A percentile compares a stretch with the other conserved stretches of the same genome.
These are phyloP conservation scores for Fraxinus floribunda DNA, from an alignment of 305 asterid species.

Conservation along the genomic window DNA sequence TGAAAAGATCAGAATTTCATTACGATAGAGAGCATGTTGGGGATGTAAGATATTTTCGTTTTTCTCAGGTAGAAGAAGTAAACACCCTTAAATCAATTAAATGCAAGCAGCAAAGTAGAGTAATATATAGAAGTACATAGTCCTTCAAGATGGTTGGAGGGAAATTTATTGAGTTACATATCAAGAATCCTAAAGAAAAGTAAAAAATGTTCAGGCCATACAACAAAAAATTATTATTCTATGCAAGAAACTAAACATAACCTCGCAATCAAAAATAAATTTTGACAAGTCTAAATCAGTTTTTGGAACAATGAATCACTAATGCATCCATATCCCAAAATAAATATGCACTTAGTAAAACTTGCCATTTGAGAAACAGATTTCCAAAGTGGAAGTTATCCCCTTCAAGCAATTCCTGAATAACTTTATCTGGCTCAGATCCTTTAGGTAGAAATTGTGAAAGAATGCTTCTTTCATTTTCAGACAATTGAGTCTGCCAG, in stretches of 20 bases:
- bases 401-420: conserved; percentile 72
- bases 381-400: conserved; percentile 79
- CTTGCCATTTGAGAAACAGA: conserved; percentile 76
- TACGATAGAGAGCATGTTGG: background rate
- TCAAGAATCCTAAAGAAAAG: conserved; percentile 11
- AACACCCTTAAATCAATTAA: background rate
- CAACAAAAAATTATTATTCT: background rate
- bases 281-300: background rate
- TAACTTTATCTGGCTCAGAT: conserved; percentile 47
- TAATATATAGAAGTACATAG: background rate
- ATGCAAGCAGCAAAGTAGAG: background rate
- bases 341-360: conserved; percentile 17
- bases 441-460: conserved; percentile 66
- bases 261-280: conserved; percentile 5
- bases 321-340: conserved; percentile 17
- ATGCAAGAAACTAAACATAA: background rate
- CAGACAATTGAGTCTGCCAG: conserved; percentile 70
- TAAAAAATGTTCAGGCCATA: background rate
- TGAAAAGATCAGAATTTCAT: conserved; percentile 12
- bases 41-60: background rate
- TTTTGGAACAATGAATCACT: conserved; percentile 8
- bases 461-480: conserved; percentile 63
- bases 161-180: conserved; percentile 6
- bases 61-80: background rate
- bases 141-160: background rate